Percentiles rank a stretch among this genome's conserved stretches.
phyloP scores from a whole-genome alignment of 2,329 filamentous ascomycete species.

The Dactylellina haptotyla region DNA sequence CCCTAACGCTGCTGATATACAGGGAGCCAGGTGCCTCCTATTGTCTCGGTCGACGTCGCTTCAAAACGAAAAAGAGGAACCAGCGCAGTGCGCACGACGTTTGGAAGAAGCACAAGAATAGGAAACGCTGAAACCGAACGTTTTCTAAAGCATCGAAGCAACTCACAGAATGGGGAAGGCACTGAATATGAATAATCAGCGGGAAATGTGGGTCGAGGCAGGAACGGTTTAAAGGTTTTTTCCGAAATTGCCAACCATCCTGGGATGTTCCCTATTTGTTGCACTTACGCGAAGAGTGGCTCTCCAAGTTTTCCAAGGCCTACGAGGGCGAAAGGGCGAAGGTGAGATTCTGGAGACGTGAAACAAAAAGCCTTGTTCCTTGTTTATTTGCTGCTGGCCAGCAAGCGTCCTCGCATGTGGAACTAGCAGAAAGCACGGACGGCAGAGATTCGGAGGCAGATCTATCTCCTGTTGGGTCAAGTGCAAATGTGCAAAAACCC shows the following conservation, averaged over 20 bases:
- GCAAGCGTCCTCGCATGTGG: too few relatives aligned
- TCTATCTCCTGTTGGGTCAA: too few relatives aligned
- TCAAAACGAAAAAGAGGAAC: background rate
- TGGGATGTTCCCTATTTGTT: conserved; percentile 9
- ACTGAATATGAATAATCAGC: background rate
- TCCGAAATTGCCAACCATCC: conserved; percentile 40
- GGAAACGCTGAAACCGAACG: too few relatives aligned
- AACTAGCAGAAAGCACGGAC: too few relatives aligned
- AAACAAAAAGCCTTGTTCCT: conserved; percentile 33
- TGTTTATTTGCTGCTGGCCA: conserved; percentile 32
- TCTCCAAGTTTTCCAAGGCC: background rate
- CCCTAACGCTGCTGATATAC: background rate
- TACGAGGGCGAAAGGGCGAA: conserved; percentile 16
- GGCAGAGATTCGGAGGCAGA: too few relatives aligned
- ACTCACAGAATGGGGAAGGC: background rate
- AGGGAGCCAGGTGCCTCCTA: too few relatives aligned
- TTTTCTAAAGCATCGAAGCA: too few relatives aligned
- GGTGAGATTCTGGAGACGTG: conserved; percentile 23
- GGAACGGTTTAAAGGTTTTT: conserved; percentile 1
- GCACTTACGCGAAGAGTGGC: conserved; percentile 1
- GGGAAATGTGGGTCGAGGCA: background rate
- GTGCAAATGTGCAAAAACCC: background rate
- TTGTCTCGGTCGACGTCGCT: background rate
- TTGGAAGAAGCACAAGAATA: too few relatives aligned
- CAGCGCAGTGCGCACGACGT: too few relatives aligned